Evolutionary conservation across 495 filamentous ascomycete species (phyloP), one percentile per base, ranked within the genome.

Genomic region (Hypoxylon subgilvum): DNA sequence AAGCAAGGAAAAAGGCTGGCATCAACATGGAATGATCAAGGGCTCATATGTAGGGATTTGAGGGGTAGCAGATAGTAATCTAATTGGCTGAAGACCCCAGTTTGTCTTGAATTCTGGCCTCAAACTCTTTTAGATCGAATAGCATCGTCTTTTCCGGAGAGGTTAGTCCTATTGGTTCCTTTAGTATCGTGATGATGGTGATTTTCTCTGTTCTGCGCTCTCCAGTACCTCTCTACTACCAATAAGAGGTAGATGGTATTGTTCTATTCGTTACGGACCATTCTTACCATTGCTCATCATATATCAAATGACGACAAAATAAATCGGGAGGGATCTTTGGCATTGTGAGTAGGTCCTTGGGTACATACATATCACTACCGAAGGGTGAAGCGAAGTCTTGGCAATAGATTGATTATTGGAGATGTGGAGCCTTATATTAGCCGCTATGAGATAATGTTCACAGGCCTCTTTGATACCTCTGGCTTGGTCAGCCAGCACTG

Each of bases 401-500:
- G 57, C 51, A 45, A 50, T 38, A 4, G 5, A 4, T 17, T 4
- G 31, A 23, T 21, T 43, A 28, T 30, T 55, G 38, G 35, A 35
- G 30, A 52, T 36, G 40, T 57, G 27, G 45, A 40, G 22, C 34
- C 30, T 12, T 13, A 17, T 50, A 57, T 57, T 57, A 57, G 40
- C 58, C 59, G 35, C 16, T 52, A n/a, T 40, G 13, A 17, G 43
- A 38, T 57, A 49, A 35, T 46, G 36, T 12, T 8, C 9, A 16
- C 4, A 1, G 34, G 18, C 18, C 50, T 40, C 21, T 28, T 38
- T 28, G 36, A 57, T 63, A 63, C 43, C 43, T 34, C 60, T 53
- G 60, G 52, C 41, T 63, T 63, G 47, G 40, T 63, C 52, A 63
- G 60, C 53, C 35, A 13, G 23, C 13, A 49, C 28, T 43, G 34